Evolutionary conservation across 352 stramenopile species (phyloP).

Genomic region (Globisporangium cystogenes): DNA sequence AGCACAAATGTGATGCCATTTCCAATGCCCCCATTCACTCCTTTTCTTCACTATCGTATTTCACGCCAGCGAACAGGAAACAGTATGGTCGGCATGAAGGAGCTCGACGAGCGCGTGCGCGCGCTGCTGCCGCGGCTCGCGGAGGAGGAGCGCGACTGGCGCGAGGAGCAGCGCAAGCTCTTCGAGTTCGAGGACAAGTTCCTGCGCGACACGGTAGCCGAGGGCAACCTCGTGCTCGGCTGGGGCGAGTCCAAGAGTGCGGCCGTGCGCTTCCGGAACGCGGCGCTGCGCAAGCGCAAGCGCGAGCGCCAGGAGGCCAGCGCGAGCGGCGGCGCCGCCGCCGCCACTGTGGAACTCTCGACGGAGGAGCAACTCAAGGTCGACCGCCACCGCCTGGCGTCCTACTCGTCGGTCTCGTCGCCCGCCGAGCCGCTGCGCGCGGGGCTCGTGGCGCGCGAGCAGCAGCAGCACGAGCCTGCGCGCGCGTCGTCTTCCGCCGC

Average conservation of each 20-base stretch:
- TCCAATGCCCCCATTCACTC: no score
- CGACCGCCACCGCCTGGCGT: constrained; percentile 58
- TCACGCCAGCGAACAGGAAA: background rate
- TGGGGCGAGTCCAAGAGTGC: constrained; percentile 64
- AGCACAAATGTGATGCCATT: no score
- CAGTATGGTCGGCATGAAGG: constrained; percentile 36
- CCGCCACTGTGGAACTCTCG: constrained; percentile 16
- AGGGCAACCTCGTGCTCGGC: constrained; percentile 69
- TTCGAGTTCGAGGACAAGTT: constrained; percentile 75
- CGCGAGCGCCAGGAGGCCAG: constrained; percentile 39
- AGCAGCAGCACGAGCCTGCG: constrained; percentile 5
- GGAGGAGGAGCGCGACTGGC: constrained; percentile 48
- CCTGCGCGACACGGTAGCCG: constrained; percentile 54
- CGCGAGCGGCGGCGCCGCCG: constrained; percentile 3
- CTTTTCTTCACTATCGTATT: no score
- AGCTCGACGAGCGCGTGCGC: constrained; percentile 51
- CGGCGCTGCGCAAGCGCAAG: constrained; percentile 53
- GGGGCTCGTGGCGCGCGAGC: constrained; percentile 21
- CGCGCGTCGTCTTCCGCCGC: no score
- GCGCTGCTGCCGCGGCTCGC: constrained; percentile 31
- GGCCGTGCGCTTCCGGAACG: constrained; percentile 64
- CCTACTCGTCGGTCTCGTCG: constrained; percentile 63
- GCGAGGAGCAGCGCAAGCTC: constrained; percentile 61
- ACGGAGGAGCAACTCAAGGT: constrained; percentile 56
- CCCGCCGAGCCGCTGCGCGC: constrained; percentile 43